Evolutionary conservation across 768 basidiomycete genomes (phyloP), one percentile per base, ranked within the genome.

Genomic region (Tylopilus sp.): DNA sequence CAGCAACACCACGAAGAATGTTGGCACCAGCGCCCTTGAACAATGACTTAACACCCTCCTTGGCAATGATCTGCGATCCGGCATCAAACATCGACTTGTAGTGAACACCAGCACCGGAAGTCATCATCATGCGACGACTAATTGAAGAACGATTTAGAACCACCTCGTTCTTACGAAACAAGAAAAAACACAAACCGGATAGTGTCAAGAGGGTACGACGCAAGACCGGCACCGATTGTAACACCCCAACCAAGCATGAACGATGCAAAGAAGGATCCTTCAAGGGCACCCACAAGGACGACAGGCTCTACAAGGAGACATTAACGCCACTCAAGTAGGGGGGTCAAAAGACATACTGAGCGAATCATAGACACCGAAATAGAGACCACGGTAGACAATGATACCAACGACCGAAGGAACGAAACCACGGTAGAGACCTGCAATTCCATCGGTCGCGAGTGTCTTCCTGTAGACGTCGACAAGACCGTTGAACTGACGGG

Each of bases 71-170:
- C 73, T 97, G 92, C 26, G 88, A 81, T 55, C 85, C 92, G 68
- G 95, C 95, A 67, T 98, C 95, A 73, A 95, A 88, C 94, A 98
- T 98, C 62, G 90, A 91, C 82, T 95, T 95, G 87, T 98, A 98
- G 86, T 98, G 94, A 55, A 88, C 84, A 65, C 82, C 82, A 65
- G 84, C 87, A 64, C 95, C 97, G 21, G 95, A 98, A 33, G 97
- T 98, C 95, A 98, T 98, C 97, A 99, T 99, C 97, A 99, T 99
- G 64, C 97, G 93, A 87, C 97, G 95, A 87, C 95, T 28, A 28
- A 28, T n/a, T 95, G 63, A 59, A 69, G 12, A 65, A 20, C 64
- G 61, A 55, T 47, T 51, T 47, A 49, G 51, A 21, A 35, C 20
- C 3, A 43, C n/a, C 21, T 22, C 43, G n/a, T n/a, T n/a, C n/a